Conservation (phyloP, 768 basidiomycete genomes). For the Russula foetens region DNA sequence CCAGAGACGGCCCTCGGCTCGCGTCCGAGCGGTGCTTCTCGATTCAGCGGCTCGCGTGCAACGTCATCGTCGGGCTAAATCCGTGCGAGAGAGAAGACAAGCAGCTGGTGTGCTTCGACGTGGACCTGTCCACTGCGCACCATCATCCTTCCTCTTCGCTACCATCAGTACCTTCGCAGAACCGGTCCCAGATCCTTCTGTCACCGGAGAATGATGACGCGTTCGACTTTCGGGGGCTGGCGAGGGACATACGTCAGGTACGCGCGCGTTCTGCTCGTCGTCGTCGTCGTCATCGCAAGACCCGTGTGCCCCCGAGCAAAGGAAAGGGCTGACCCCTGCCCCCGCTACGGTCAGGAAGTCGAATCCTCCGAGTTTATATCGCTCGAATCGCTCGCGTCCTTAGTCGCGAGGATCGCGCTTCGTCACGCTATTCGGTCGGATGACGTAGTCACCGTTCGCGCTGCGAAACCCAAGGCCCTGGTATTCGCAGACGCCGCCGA, state of each 20-base stretch:
- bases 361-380: slow-evolving; percentile 46
- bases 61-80: slow-evolving; percentile 60
- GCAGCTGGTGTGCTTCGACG: slow-evolving; percentile 50
- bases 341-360: neutral
- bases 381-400: slow-evolving; percentile 68
- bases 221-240: slow-evolving; percentile 37
- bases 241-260: slow-evolving; percentile 30
- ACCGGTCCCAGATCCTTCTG: too few relatives aligned
- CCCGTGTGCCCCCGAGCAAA: too few relatives aligned
- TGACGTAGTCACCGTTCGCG: slow-evolving; percentile 40
- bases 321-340: neutral
- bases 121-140: slow-evolving; percentile 29
- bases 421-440: slow-evolving; percentile 19
- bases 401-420: slow-evolving; percentile 54
- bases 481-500: slow-evolving; percentile 58
- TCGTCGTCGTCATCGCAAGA: too few relatives aligned
- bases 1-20: slow-evolving; percentile 17
- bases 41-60: slow-evolving; percentile 39
- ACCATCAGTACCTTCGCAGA: too few relatives aligned
- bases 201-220: slow-evolving; percentile 1
- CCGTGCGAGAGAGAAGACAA: slow-evolving; percentile 53
- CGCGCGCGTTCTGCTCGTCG: slow-evolving; percentile 1
- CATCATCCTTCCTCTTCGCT: neutral
- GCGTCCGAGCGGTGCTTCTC: slow-evolving; percentile 19
- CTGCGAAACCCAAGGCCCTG: slow-evolving; percentile 66